phyloP scores from a whole-genome alignment of 768 basidiomycete species.

The Clitopilus passeckerianus region DNA sequence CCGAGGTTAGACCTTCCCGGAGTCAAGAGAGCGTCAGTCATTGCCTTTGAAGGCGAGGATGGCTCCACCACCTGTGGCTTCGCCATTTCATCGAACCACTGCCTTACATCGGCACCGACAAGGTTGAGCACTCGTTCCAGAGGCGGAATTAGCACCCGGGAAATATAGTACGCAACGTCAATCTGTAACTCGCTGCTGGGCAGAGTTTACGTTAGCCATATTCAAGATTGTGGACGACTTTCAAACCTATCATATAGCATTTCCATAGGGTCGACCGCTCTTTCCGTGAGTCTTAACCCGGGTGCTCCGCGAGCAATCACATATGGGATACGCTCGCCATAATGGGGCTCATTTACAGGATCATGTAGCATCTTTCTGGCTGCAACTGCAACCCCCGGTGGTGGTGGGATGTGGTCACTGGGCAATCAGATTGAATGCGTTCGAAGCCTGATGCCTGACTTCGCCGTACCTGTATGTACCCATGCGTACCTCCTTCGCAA shows the following conservation, averaged over 20 bases:
- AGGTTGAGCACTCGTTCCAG: conserved; percentile 89
- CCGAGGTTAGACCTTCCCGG: conserved; percentile 47
- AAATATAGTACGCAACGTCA: conserved; percentile 90
- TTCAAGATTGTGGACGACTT: not conserved
- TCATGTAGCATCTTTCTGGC: conserved; percentile 70
- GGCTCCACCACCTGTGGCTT: conserved; percentile 32
- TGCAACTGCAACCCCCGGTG: conserved; percentile 89
- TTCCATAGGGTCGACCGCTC: conserved; percentile 71
- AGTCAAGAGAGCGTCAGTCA: conserved; percentile 13
- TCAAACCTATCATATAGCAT: conserved; percentile 59
- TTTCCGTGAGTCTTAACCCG: conserved; percentile 63
- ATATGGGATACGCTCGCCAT: conserved; percentile 92
- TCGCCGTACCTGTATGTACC: conserved; percentile 80
- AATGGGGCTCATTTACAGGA: conserved; percentile 80
- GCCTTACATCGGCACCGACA: conserved; percentile 79
- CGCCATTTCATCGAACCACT: conserved; percentile 90
- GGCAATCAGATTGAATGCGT: not conserved
- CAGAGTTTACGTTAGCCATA: not conserved
- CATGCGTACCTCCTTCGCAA: conserved; percentile 90
- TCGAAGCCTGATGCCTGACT: not conserved
- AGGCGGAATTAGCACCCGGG: conserved; percentile 81
- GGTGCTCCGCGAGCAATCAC: conserved; percentile 70
- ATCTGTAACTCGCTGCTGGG: conserved; percentile 56
- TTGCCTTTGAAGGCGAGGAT: conserved; percentile 22
- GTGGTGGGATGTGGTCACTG: conserved; percentile 82